Conservation (phyloP, 805 yeast genomes). For the Blastobotrys mokoenaii region DNA sequence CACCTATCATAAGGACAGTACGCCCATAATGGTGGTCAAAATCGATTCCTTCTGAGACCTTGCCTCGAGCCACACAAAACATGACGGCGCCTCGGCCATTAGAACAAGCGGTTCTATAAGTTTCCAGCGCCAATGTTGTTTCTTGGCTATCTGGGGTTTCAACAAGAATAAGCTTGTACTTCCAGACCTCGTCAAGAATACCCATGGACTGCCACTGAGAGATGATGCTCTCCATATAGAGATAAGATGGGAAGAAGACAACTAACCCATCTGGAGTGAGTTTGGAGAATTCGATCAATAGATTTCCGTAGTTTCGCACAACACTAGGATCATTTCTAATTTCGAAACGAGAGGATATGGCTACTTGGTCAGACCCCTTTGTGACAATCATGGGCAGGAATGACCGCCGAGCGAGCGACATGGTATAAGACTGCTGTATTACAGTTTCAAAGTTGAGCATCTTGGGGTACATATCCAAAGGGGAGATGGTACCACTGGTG, state of each 20-base stretch:
- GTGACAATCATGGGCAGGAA: constrained; percentile 94
- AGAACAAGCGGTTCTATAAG: constrained; percentile 91
- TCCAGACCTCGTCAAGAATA: constrained; percentile 96
- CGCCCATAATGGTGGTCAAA: constrained; percentile 98
- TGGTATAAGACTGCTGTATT: constrained; percentile 87
- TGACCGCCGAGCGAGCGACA: constrained; percentile 88
- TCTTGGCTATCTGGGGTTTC: constrained; percentile 99
- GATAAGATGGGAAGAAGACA: constrained; percentile 92
- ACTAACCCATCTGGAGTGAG: constrained; percentile 98
- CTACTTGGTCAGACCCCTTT: constrained; percentile 96
- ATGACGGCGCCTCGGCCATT: constrained; percentile 97
- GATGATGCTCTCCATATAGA: constrained; percentile 96
- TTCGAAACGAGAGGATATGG: constrained; percentile 92
- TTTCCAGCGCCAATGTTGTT: constrained; percentile 89
- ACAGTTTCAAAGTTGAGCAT: constrained; percentile 93
- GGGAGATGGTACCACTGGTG: constrained; percentile 97
- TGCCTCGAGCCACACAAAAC: constrained; percentile 96
- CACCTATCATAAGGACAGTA: constrained; percentile 96
- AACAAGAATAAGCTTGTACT: constrained; percentile 85
- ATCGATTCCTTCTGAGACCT: constrained; percentile 98
- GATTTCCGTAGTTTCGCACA: constrained; percentile 91
- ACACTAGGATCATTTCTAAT: constrained; percentile 97
- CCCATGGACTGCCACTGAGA: constrained; percentile 99
- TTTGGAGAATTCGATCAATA: constrained; percentile 85
- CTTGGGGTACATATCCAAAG: constrained; percentile 96